These are phyloP conservation scores for Poa annua DNA, from an alignment of 176 grass and related monocot genomes.

Conservation along the genomic window DNA sequence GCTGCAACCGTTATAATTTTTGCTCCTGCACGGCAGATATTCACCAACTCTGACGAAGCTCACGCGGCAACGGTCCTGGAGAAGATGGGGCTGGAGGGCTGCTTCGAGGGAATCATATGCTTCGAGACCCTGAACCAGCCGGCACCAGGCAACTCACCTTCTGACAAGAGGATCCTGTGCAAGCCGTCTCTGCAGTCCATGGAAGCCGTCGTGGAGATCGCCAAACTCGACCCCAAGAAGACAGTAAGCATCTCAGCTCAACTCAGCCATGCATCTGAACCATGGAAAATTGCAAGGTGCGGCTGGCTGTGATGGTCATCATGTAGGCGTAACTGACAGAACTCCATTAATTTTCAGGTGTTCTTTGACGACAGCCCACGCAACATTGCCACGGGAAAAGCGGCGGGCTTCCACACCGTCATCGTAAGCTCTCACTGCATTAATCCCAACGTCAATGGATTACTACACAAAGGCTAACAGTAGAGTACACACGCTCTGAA, in stretches of 20 bases:
- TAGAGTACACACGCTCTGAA: neutral
- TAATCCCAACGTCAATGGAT: neutral
- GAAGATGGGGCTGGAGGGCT: conserved; percentile 80
- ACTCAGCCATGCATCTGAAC: neutral
- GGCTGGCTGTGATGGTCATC: neutral
- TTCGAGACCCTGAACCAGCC: conserved; percentile 88
- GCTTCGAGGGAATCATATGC: conserved; percentile 90
- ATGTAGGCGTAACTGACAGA: neutral
- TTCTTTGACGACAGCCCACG: conserved; percentile 92
- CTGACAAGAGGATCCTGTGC: conserved; percentile 64
- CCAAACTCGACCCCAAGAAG: conserved; percentile 72
- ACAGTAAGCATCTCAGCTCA: conserved; percentile 47
- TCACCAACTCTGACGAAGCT: conserved; percentile 85
- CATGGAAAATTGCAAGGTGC: neutral
- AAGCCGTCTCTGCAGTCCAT: conserved; percentile 89
- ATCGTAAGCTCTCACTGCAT: conserved; percentile 50
- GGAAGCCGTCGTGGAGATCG: conserved; percentile 72
- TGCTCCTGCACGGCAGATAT: conserved; percentile 54
- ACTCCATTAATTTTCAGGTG: conserved; percentile 44
- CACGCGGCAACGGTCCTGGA: conserved; percentile 67
- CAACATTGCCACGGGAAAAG: conserved; percentile 87
- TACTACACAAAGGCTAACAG: neutral
- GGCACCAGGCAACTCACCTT: neutral
- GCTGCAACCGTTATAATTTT: neutral
- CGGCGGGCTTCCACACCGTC: conserved; percentile 77